Base-by-base conservation (phyloP, 192 early-diverging fungal genomes). In the Coemansia guatemalensis region DNA sequence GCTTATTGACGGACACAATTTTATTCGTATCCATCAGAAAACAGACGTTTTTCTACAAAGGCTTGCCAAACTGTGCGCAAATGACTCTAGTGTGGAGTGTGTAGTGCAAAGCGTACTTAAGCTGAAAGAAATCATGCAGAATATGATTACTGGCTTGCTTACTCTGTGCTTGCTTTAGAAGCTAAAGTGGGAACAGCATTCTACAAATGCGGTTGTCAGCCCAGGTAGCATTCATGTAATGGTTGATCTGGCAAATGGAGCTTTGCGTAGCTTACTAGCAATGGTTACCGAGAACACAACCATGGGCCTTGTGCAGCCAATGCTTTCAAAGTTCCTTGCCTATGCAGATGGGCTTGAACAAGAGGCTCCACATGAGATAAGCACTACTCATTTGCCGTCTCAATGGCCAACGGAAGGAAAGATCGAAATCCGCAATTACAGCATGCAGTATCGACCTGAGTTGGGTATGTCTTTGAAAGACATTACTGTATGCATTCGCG, bases 321-420 rank as follows among this genome's bases (percentile, higher is more conserved):
- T 24, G 11, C 51, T 71, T 27, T 52, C 62, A 23, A 53, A 58
- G 18, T 73, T 55, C 23, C 55, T 62, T 32, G 60, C 47, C 1
- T 73, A 62, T n/a, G 25, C 65, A 5, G 60, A 69, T 25, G 24
- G 53, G 8, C 47, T 73, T 51, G 56, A 22, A 2, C 86, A 92
- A 58, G 94, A 96, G 62, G 71, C 84, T 0, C 69, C 88, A 18
- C 82, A 78, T 32, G 64, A 86, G 20, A 84, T 86, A 60, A 65
- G 77, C 22, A 66, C 74, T 8, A 56, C 61, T 3, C 73, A 79
- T 33, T 78, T 80, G 41, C 39, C 53, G 5, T 9, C 64, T 30
- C 29, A 25, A 30, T 92, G 73, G 89, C 87, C 72, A 21, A 65
- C 3, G 18, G 26, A 70, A 6, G 82, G 85, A 12, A 39, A 30